Percentiles rank a stretch among this genome's conserved stretches.
phyloP scores from a whole-genome alignment of 805 yeast species.

The Saturnispora serradocipensis region DNA sequence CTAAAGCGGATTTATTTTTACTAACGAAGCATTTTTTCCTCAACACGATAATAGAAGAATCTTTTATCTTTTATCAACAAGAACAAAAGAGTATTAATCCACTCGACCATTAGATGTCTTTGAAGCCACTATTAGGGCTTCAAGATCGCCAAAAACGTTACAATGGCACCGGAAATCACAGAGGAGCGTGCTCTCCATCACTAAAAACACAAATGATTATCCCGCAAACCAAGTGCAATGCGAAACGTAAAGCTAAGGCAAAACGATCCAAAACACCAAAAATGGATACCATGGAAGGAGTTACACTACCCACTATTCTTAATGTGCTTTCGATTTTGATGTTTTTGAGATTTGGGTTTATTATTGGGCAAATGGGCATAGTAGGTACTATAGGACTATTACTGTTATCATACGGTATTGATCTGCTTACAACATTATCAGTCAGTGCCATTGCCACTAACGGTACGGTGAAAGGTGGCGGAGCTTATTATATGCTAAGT shows the following conservation, averaged over 20 bases:
- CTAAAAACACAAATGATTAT: background rate
- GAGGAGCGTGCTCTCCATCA: background rate
- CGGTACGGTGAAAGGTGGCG: slow-evolving; percentile 97
- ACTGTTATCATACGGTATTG: slow-evolving; percentile 66
- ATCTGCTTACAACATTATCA: slow-evolving; percentile 77
- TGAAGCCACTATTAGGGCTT: background rate
- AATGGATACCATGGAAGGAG: slow-evolving; percentile 79
- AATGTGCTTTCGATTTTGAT: slow-evolving; percentile 90
- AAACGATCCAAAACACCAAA: slow-evolving; percentile 28
- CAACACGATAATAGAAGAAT: background rate
- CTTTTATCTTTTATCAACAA: background rate
- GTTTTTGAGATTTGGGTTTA: slow-evolving; percentile 93
- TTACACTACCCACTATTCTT: slow-evolving; percentile 85
- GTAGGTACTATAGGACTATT: slow-evolving; percentile 64
- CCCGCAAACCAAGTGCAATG: background rate
- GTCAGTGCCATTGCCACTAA: slow-evolving; percentile 95
- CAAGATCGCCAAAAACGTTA: background rate
- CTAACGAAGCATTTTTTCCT: background rate
- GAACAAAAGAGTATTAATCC: background rate
- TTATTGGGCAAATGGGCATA: slow-evolving; percentile 90
- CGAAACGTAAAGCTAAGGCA: background rate
- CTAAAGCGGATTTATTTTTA: background rate
- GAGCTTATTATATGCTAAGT: slow-evolving; percentile 96
- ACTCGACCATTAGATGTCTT: background rate
- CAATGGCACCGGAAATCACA: background rate